Evolutionary conservation across 768 basidiomycete genomes (phyloP).

Genomic region (Hortiboletus flavorubellus): DNA sequence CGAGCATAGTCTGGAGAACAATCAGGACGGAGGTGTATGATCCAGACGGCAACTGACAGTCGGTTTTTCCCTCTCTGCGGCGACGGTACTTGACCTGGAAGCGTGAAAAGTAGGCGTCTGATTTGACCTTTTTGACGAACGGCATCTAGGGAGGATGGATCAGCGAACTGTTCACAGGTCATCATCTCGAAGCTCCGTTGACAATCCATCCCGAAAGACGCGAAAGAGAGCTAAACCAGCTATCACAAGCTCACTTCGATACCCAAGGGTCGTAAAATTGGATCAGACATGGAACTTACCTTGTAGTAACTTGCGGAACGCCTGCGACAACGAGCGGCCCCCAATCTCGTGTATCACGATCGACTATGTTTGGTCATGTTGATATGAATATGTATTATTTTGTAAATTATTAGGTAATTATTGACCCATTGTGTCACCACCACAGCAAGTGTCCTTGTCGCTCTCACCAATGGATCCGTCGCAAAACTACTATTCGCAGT

Average conservation of each 20-base stretch:
- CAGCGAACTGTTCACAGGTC: constrained; percentile 8
- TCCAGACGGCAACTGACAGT: constrained; percentile 57
- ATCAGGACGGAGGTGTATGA: constrained; percentile 5
- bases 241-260: background rate
- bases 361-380: constrained; percentile 29
- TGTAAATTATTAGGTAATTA: constrained; percentile 15
- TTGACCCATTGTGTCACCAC: background rate
- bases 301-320: constrained; percentile 36
- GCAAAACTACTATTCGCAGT: constrained; percentile 47
- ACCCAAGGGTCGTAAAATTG: background rate
- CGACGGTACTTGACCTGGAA: constrained; percentile 99
- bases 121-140: constrained; percentile 97
- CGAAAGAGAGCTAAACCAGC: background rate
- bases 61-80: constrained; percentile 97
- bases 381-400: constrained; percentile 15
- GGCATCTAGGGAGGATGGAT: constrained; percentile 59
- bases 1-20: constrained; percentile 84
- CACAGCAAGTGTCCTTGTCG: background rate
- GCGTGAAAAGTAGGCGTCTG: constrained; percentile 95
- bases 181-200: constrained; percentile 26
- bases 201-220: constrained; percentile 31
- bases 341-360: constrained; percentile 10
- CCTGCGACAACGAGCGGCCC: constrained; percentile 27
- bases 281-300: constrained; percentile 30
- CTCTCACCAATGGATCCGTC: constrained; percentile 28